Base-by-base conservation (phyloP, 1,284 basidiomycete genomes). In the Melanopsichium pennsylvanicum region DNA sequence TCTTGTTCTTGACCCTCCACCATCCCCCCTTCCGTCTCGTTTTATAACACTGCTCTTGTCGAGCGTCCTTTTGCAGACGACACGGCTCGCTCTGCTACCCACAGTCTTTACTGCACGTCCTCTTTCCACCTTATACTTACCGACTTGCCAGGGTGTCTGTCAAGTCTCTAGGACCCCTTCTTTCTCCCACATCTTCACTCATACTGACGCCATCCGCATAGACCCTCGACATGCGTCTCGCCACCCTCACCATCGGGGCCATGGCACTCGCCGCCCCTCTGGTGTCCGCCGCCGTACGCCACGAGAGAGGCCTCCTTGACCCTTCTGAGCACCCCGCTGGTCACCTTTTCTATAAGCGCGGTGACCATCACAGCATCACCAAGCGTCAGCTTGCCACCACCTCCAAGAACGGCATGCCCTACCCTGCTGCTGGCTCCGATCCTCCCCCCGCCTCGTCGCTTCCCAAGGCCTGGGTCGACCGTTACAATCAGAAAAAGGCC, bases 401-500 rank as follows among this genome's bases (percentile, higher is more conserved):
- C 27, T 63, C 59, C 41, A 67, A 72, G 50, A 75, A 72, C 36
- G 72, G 72, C 54, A 50, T 70, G 47, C 61, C 70, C 16, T 75
- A 75, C 57, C 72, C 72, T 27, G 44, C 48, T 33, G 61, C 72
- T 31, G 72, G 72, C 25, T 22, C 54, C 32, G 51, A 64, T 31
- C 64, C 72, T 29, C 72, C 72, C 10, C 58, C 59, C 11, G 49
- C 45, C 25, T 59, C 49, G 55, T 69, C 69, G 41, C 58, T 75
- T 15, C 72, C 72, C 26, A 36, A 72, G 50, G 82, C 81, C 36
- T 93, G 91, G 91, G 79, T 86, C 27, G 84, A 86, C 76, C 89
- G 89, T 8, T 84, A 90, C 70, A 70, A 74, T 33, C 39, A 52
- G 26, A 90, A 89, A 31, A 84, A 88, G 32, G 72, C 83, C n/a